Percentiles rank a stretch among this genome's conserved stretches.
phyloP scores from a whole-genome alignment of 208 protist genomes.

The Trypanosomatidae sp. region DNA sequence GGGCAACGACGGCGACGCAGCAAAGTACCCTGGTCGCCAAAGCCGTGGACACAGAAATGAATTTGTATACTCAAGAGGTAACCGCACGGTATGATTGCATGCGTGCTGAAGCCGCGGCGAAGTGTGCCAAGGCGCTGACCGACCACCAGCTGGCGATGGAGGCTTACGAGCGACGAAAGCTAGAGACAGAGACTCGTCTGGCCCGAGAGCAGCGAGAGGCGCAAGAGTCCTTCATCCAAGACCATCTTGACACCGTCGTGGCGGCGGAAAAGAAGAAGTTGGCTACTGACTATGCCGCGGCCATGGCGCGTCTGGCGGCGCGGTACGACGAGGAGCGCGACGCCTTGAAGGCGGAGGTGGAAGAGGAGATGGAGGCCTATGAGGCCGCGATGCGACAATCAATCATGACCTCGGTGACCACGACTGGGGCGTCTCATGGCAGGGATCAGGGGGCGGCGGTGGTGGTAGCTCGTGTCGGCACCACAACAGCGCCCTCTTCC shows the following conservation, averaged over 20 bases:
- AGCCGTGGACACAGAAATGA: slow-evolving; percentile 57
- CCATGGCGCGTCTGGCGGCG: slow-evolving; percentile 22
- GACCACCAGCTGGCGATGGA: slow-evolving; percentile 45
- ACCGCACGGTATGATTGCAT: slow-evolving; percentile 38
- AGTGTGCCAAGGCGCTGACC: slow-evolving; percentile 39
- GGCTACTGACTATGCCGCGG: slow-evolving; percentile 29
- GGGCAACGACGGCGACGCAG: slow-evolving; percentile 20
- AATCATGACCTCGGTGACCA: slow-evolving; percentile 12
- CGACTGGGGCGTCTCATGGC: not conserved
- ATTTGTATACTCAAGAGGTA: slow-evolving; percentile 47
- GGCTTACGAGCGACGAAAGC: slow-evolving; percentile 42
- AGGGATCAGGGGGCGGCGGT: not conserved
- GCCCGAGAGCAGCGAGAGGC: slow-evolving; percentile 35
- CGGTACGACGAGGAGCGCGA: slow-evolving; percentile 54
- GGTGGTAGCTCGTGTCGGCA: too few species aligned
- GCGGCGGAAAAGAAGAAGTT: slow-evolving; percentile 33
- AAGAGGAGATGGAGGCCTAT: slow-evolving; percentile 62
- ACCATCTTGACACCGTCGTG: slow-evolving; percentile 30
- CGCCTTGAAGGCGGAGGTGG: slow-evolving; percentile 46
- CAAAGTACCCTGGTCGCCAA: slow-evolving; percentile 34
- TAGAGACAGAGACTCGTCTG: slow-evolving; percentile 29
- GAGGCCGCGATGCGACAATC: slow-evolving; percentile 33
- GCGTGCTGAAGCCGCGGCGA: slow-evolving; percentile 42
- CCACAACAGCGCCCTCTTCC: not conserved
- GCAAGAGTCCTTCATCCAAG: slow-evolving; percentile 43